Base-by-base conservation (phyloP, 768 basidiomycete species). In the Tulasnella sp. region DNA sequence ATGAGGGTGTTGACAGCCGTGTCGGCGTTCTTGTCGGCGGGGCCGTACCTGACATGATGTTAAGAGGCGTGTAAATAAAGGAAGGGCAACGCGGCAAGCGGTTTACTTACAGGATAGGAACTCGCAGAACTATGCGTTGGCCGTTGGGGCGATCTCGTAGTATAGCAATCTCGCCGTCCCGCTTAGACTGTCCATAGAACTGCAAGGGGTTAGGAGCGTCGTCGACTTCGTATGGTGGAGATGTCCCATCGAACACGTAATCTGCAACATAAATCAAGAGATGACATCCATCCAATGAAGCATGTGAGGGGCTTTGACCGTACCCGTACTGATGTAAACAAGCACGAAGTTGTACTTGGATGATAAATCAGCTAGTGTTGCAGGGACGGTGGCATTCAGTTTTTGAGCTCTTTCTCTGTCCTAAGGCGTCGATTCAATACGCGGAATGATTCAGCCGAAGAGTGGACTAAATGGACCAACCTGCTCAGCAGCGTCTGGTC, bases 161-260 rank as follows among this genome's bases (percentile, higher is more conserved):
- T 1, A 86, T 79, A n/a, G 79, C 84, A 12, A 81, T 62, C 71
- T 99, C 96, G 1, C 91, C 94, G 21, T 83, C 86, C 34, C 82
- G 76, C 69, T 99, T 99, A 2, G 86, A 84, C 63, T 76, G 70
- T 1, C 90, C 94, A 66, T 99, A 99, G 14, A 86, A 72, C 54
- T 99, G 86, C 34, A 97, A 70, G 0, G 94, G 94, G 65, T 91
- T 88, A 11, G 88, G 79, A 31, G 69, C 65, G 12, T 83, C 80
- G 6, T 75, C 74, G 0, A 89, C 84, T 5, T 77, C 75, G 71
- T 99, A 99, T 0, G 92, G 91, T 2, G 94, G 89, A 1, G 83
- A 81, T n/a, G 77, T 82, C 1, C 94, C 94, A 61, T 93, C 89
- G 65, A 98, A 98, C 14, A 99, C 91, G 70, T 97, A 97, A 69